phyloP scores from a whole-genome alignment of 2,329 filamentous ascomycete species.

The Blastomyces silverae region DNA sequence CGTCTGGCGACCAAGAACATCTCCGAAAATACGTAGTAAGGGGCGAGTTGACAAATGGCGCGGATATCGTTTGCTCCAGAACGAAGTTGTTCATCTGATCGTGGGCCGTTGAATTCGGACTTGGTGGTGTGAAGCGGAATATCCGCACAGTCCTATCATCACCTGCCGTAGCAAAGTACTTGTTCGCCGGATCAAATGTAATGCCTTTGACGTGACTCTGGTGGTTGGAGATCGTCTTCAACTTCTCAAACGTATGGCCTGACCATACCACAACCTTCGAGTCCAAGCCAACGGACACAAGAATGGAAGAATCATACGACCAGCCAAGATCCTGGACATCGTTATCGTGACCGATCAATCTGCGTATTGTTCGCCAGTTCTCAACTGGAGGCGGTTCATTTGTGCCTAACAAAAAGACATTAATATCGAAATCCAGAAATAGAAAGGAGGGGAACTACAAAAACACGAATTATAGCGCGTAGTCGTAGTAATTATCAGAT shows the following conservation, averaged over 20 bases:
- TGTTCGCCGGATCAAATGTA: conserved; percentile 96
- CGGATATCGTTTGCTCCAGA: conserved; percentile 81
- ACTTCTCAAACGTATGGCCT: conserved; percentile 93
- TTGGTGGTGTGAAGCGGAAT: conserved; percentile 85
- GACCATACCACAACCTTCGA: conserved; percentile 99
- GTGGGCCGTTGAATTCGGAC: conserved; percentile 84
- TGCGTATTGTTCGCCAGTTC: conserved; percentile 94
- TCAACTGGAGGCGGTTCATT: conserved; percentile 90
- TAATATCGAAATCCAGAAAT: conserved; percentile 14
- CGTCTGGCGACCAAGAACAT: conserved; percentile 96
- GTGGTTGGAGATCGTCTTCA: conserved; percentile 87
- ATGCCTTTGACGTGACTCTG: conserved; percentile 98
- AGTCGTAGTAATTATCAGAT: not conserved
- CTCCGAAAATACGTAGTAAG: conserved; percentile 94
- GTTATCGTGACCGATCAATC: conserved; percentile 93
- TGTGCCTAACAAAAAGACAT: conserved; percentile 48
- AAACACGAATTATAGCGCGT: conserved; percentile 9
- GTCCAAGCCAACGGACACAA: conserved; percentile 92
- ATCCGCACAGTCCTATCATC: conserved; percentile 96
- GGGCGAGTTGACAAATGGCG: conserved; percentile 83
- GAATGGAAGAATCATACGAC: conserved; percentile 90
- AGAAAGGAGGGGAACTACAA: conserved; percentile 1
- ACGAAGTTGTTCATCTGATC: conserved; percentile 97
- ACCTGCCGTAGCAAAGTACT: conserved; percentile 97
- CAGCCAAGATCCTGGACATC: conserved; percentile 97